Conservation (phyloP, 2,329 filamentous ascomycete genomes). For the Aspergillus unguis region DNA sequence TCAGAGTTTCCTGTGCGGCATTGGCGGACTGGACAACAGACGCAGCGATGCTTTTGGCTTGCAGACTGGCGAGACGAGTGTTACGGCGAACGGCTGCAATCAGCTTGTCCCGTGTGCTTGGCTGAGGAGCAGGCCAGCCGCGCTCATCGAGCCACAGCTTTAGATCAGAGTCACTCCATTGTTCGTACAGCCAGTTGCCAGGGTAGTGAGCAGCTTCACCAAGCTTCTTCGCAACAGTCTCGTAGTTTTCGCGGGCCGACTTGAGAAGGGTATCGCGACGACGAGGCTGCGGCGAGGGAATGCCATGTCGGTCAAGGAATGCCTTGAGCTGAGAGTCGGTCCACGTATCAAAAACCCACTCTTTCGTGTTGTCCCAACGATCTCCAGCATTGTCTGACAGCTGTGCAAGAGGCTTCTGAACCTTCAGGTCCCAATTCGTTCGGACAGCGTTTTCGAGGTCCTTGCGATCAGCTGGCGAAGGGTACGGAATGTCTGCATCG, state of each 20-base stretch:
- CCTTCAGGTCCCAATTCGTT: constrained; percentile 79
- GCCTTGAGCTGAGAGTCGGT: constrained; percentile 89
- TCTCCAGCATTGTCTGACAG: constrained; percentile 72
- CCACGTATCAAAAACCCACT: constrained; percentile 95
- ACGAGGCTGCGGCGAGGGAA: constrained; percentile 83
- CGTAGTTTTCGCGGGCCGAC: constrained; percentile 76
- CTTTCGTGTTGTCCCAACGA: constrained; percentile 69
- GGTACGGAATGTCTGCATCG: constrained; percentile 69
- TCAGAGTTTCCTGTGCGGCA: constrained; percentile 69
- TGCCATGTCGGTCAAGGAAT: constrained; percentile 83
- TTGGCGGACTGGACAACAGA: constrained; percentile 64
- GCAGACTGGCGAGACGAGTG: constrained; percentile 72
- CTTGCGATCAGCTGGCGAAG: constrained; percentile 85
- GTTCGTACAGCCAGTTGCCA: constrained; percentile 87
- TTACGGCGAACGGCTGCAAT: constrained; percentile 89
- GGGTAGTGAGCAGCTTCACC: constrained; percentile 83
- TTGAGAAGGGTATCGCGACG: constrained; percentile 78
- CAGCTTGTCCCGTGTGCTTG: constrained; percentile 77
- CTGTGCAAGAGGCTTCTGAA: constrained; percentile 71
- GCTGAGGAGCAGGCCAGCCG: constrained; percentile 82
- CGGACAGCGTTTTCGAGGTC: constrained; percentile 90
- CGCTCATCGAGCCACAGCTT: constrained; percentile 91
- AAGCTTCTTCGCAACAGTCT: constrained; percentile 67
- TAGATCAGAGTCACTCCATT: constrained; percentile 89
- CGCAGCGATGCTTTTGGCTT: constrained; percentile 59